Conservation (phyloP, 106 monocot genomes). For the Chionographis japonica region DNA sequence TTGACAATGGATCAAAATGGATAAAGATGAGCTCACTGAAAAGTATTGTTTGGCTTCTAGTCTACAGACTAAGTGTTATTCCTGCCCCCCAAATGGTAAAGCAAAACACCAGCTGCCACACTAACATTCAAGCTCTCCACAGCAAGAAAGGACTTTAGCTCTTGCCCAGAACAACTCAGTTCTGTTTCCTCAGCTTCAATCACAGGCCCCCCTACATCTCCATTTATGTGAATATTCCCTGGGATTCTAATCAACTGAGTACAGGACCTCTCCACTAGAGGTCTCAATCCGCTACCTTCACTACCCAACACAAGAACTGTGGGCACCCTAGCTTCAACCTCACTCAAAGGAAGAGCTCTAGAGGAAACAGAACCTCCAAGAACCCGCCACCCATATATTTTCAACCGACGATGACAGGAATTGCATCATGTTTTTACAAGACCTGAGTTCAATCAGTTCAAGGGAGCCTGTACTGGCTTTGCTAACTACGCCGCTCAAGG, state of each 20-base stretch:
- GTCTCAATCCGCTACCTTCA: slow-evolving; percentile 83
- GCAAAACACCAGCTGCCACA: slow-evolving; percentile 89
- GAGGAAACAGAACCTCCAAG: slow-evolving; percentile 77
- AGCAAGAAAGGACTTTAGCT: slow-evolving; percentile 62
- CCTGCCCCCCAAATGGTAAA: slow-evolving; percentile 73
- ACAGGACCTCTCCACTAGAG: slow-evolving; percentile 83
- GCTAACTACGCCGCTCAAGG: slow-evolving; percentile 87
- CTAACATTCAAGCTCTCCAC: slow-evolving; percentile 99
- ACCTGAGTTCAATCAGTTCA: slow-evolving; percentile 73
- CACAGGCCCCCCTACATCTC: slow-evolving; percentile 8
- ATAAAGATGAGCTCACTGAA: background rate
- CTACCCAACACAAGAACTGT: slow-evolving; percentile 91
- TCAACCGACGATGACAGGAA: slow-evolving; percentile 66
- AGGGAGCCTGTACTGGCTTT: slow-evolving; percentile 96
- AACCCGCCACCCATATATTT: slow-evolving; percentile 88
- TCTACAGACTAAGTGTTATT: background rate
- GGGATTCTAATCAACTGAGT: slow-evolving; percentile 70
- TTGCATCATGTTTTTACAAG: slow-evolving; percentile 98
- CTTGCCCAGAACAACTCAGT: slow-evolving; percentile 19
- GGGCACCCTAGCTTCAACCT: slow-evolving; percentile 47
- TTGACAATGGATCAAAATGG: background rate
- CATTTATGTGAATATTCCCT: slow-evolving; percentile 24
- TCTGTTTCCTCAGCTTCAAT: slow-evolving; percentile 25
- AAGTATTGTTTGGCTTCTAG: slow-evolving; percentile 13
- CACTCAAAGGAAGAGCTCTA: slow-evolving; percentile 58